Evolutionary conservation across 345 rosid genomes (phyloP), one percentile per base, ranked within the genome.

Genomic region (Durio zibethinus): DNA sequence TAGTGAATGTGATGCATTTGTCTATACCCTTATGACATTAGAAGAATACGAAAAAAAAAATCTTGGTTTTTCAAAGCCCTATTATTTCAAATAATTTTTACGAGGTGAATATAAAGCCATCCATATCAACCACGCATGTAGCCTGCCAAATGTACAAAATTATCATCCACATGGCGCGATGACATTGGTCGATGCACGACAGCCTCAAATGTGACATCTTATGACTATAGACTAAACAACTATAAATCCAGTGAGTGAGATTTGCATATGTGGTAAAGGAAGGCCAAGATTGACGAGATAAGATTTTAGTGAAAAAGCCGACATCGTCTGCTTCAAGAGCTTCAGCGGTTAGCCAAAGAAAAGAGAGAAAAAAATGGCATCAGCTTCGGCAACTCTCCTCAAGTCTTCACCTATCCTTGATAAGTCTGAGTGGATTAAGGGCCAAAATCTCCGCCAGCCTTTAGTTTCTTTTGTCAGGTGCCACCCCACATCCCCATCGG

Each of bases 131-230:
- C 91, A 83, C 82, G 67, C 48, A 75, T n/a, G 66, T 36, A 29
- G n/a, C 72, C 65, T 60, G 84, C 82, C 85, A 70, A 71, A 66
- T 52, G 63, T 69, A 78, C 82, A 75, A 84, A 84, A 81, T 89
- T 84, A 89, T 83, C 90, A 66, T 85, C 89, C 97, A 94, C 86
- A 70, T 89, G 97, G 85, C 90, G 0, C 18, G 7, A 14, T 16
- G 53, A 60, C 0, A 85, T 89, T 91, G 84, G 90, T 61, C 35
- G 81, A 76, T 36, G 15, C 84, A 84, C 77, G 56, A 83, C 89
- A 89, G 86, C 98, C 98, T 87, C 92, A 91, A 89, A 90, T 80
- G 80, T 79, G 87, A 87, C 86, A 93, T 94, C 97, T 82, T 14
- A 15, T 29, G 85, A 82, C 68, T 76, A 52, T 56, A 62, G 61